A percentile compares a stretch with the other conserved stretches of the same genome.
phyloP scores from a whole-genome alignment of 768 basidiomycete species.

The Trametes cingulata region DNA sequence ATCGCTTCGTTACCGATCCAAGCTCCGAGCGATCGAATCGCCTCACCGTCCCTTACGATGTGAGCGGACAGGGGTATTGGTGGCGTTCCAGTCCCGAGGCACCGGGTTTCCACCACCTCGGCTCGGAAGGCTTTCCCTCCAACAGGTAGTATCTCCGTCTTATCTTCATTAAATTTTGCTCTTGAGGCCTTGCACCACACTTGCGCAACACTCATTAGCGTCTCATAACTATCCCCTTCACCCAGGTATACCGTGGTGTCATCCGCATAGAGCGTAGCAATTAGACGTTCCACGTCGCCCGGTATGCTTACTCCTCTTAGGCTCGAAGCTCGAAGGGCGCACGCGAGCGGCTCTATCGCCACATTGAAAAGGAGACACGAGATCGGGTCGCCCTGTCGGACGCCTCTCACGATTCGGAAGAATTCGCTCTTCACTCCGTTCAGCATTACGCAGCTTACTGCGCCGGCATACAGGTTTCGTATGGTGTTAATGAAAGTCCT shows the following conservation, averaged over 20 bases:
- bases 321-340: conserved; percentile 15
- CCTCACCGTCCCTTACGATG: not conserved
- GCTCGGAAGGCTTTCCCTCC: conserved; percentile 28
- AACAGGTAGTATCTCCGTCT: conserved; percentile 42
- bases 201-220: conserved; percentile 14
- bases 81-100: too few species aligned
- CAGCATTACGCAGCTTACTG: conserved; percentile 34
- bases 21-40: conserved; percentile 15
- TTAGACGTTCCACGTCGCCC: conserved; percentile 7
- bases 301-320: conserved; percentile 26
- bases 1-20: conserved; percentile 18
- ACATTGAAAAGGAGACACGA: conserved; percentile 36
- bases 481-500: conserved; percentile 22
- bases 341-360: conserved; percentile 34
- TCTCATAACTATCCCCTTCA: conserved; percentile 29
- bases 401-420: conserved; percentile 34
- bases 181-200: conserved; percentile 43
- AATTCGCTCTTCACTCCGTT: conserved; percentile 33
- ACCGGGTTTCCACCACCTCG: conserved; percentile 17
- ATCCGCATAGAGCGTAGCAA: conserved; percentile 31
- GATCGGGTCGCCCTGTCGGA: conserved; percentile 38
- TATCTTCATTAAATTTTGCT: conserved; percentile 43
- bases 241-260: too few species aligned
- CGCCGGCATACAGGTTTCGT: conserved; percentile 31
- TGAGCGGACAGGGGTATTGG: too few species aligned